Evolutionary conservation across 495 filamentous ascomycete species (phyloP).

Genomic region (Hyaloscypha variabilis): DNA sequence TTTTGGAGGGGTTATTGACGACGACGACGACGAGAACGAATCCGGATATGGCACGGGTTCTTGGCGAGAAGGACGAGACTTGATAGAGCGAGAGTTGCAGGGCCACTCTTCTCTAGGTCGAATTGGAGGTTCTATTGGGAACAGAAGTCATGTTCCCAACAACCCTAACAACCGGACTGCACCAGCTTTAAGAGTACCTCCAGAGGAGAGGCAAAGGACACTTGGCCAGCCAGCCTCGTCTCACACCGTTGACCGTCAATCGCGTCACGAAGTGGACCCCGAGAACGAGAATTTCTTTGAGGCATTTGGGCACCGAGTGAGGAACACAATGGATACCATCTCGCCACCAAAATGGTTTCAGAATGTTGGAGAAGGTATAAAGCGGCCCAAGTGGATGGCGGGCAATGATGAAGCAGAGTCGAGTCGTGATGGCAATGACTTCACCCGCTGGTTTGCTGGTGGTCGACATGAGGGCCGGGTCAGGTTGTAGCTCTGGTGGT

Average conservation of each 20-base stretch:
- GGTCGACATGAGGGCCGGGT: slow-evolving; percentile 30
- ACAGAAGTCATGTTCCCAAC: slow-evolving; percentile 24
- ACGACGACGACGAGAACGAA: slow-evolving; percentile 66
- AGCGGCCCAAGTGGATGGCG: slow-evolving; percentile 85
- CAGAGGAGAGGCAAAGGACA: slow-evolving; percentile 22
- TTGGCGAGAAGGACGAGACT: slow-evolving; percentile 91
- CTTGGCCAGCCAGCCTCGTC: slow-evolving; percentile 20
- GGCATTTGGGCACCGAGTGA: slow-evolving; percentile 79
- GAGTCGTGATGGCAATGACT: slow-evolving; percentile 26
- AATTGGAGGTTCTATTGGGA: slow-evolving; percentile 25
- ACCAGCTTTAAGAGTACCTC: slow-evolving; percentile 26
- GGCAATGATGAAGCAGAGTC: slow-evolving; percentile 40
- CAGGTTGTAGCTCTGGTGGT: slow-evolving; percentile 23
- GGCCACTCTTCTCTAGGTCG: slow-evolving; percentile 56
- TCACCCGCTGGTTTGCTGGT: slow-evolving; percentile 36
- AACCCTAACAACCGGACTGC: slow-evolving; percentile 31
- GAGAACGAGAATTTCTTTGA: slow-evolving; percentile 83
- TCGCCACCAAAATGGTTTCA: slow-evolving; percentile 81
- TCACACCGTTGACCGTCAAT: slow-evolving; percentile 27
- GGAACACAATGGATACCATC: slow-evolving; percentile 86
- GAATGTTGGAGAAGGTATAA: slow-evolving; percentile 63
- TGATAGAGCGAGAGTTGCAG: slow-evolving; percentile 88
- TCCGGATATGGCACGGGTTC: slow-evolving; percentile 73
- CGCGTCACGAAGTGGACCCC: slow-evolving; percentile 39
- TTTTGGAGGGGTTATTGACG: slow-evolving; percentile 76